Evolutionary conservation across 2,329 filamentous ascomycete species (phyloP).

Genomic region (Colletotrichum tofieldiae): DNA sequence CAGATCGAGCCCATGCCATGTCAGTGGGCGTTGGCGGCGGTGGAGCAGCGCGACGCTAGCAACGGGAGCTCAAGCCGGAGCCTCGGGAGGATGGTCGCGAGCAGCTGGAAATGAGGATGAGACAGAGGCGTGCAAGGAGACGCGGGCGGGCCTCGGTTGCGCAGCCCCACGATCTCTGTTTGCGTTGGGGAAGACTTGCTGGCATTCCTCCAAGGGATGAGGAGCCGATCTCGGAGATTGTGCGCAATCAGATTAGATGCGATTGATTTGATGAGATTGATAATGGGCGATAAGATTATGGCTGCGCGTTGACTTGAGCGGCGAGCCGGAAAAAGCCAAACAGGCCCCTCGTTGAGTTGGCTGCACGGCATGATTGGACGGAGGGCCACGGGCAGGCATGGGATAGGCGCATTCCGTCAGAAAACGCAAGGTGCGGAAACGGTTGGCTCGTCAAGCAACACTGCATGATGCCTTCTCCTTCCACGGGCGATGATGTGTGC

Average conservation of each 20-base stretch:
- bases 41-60: constrained; percentile 7
- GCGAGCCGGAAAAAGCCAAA: constrained; percentile 6
- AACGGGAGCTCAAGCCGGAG: constrained; percentile 11
- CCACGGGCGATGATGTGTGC: background rate
- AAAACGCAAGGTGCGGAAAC: background rate
- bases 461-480: background rate
- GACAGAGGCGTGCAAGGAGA: constrained; percentile 10
- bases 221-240: constrained; percentile 37
- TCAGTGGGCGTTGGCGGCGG: constrained; percentile 12
- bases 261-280: constrained; percentile 45
- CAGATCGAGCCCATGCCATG: constrained; percentile 39
- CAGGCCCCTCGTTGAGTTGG: background rate
- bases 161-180: constrained; percentile 18
- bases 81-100: constrained; percentile 5
- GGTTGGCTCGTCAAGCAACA: background rate
- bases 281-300: constrained; percentile 34
- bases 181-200: constrained; percentile 2
- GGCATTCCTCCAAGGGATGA: background rate
- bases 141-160: constrained; percentile 7
- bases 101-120: constrained; percentile 34
- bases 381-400: constrained; percentile 7
- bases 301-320: constrained; percentile 9
- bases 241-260: constrained; percentile 38
- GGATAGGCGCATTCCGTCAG: constrained; percentile 3
- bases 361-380: constrained; percentile 15